Conservation (phyloP, 192 early-diverging fungal species). For the Entomortierella beljakovae region DNA sequence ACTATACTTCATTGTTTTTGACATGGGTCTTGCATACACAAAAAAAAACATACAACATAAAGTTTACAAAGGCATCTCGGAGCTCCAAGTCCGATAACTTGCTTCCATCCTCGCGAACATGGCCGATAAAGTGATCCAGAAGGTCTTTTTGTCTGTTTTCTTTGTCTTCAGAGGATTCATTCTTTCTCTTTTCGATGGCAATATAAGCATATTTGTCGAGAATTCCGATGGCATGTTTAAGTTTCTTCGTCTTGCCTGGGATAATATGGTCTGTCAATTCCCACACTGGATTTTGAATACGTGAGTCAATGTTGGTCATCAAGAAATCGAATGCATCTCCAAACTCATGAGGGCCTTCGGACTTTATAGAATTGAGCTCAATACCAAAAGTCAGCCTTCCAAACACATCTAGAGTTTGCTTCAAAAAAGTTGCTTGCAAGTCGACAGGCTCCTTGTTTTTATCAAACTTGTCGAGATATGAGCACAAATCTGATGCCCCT, state of each 20-base stretch:
- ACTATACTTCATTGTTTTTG: constrained; percentile 1
- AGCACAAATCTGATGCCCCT: constrained; percentile 14
- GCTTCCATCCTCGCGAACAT: constrained; percentile 51
- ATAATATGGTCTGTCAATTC: constrained; percentile 36
- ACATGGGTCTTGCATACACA: not conserved
- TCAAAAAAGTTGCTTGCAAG: constrained; percentile 55
- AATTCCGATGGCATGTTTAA: constrained; percentile 10
- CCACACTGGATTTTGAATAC: constrained; percentile 47
- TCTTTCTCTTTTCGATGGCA: constrained; percentile 35
- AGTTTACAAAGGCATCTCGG: constrained; percentile 54
- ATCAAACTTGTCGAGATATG: constrained; percentile 13
- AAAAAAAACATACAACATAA: constrained; percentile 35
- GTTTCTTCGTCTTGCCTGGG: constrained; percentile 7
- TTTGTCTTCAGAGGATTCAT: constrained; percentile 15
- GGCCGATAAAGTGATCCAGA: constrained; percentile 58
- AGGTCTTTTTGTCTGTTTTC: constrained; percentile 38
- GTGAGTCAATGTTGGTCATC: constrained; percentile 36
- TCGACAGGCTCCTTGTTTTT: constrained; percentile 26
- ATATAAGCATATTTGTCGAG: constrained; percentile 43
- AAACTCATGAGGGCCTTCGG: constrained; percentile 41
- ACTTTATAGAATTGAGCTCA: constrained; percentile 17
- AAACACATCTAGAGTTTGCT: constrained; percentile 56
- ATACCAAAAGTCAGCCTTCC: constrained; percentile 50
- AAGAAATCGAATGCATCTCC: constrained; percentile 64
- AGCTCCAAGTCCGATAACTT: constrained; percentile 56